These are phyloP conservation scores for Aspergillus tamarii DNA, from an alignment of 2,329 filamentous ascomycete species.

Conservation along the genomic window DNA sequence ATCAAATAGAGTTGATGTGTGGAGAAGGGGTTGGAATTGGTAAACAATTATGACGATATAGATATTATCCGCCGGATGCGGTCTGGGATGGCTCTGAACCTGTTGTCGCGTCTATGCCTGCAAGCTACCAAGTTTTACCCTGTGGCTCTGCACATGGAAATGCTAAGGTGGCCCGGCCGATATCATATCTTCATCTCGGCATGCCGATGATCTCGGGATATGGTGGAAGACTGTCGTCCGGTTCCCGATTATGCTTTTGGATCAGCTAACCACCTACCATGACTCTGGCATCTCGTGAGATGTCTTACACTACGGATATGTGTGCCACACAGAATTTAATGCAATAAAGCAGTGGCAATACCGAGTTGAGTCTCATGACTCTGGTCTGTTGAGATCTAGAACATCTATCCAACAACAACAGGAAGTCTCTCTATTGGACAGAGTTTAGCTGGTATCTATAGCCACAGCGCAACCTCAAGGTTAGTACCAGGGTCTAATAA, in stretches of 20 bases:
- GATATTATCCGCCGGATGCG: neutral
- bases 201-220: constrained; percentile 11
- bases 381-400: neutral
- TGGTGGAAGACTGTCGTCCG: constrained; percentile 5
- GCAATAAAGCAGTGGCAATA: neutral
- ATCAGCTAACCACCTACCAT: neutral
- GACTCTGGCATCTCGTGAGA: neutral
- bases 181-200: constrained; percentile 11
- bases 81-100: neutral
- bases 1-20: neutral
- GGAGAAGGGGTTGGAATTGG: neutral
- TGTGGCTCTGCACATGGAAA: neutral
- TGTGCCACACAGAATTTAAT: neutral
- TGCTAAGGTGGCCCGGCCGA: neutral
- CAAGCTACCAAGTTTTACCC: neutral
- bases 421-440: neutral
- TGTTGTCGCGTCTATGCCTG: too few relatives aligned
- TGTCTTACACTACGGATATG: neutral
- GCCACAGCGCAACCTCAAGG: neutral
- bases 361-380: neutral
- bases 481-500: neutral
- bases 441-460: neutral
- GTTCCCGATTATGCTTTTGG: neutral
- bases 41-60: neutral
- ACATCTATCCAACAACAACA: neutral